Evolutionary conservation across 2,329 filamentous ascomycete genomes (phyloP), one percentile per base, ranked within the genome.

Genomic region (Ceratocystis destructans): DNA sequence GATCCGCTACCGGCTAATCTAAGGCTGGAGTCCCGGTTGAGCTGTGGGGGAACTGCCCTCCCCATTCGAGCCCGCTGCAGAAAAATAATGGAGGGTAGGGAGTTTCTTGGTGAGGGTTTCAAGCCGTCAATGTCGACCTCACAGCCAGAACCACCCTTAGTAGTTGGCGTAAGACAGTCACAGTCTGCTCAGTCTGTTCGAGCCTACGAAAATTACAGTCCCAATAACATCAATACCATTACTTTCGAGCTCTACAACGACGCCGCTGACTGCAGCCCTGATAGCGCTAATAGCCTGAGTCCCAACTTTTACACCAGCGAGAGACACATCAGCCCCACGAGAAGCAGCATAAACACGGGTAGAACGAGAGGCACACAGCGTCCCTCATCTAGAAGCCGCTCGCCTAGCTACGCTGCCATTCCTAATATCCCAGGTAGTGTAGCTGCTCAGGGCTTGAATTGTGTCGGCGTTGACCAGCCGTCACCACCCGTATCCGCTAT

Each of bases 11-110:
- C 67, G 67, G 67, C 50, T 68, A 68, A 68, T 68, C 67, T 68
- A 61, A 66, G 67, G 67, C 46, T 68, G 64, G 57, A 62, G 66
- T 22, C 50, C 64, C 66, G 66, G 66, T 59, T 65, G 66, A 68
- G 66, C 59, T 65, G 63, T 63, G 66, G 66, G 59, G 64, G 64
- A 68, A 66, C 46, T 65, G 63, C 57, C 41, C 66, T 53, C 61
- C 64, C 64, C 62, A 67, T 67, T 48, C 22, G 46, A 68, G 63
- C 64, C 66, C 64, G 50, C 64, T 66, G 64, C 61, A 61, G 44
- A 64, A 68, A 66, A 66, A 68, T 66, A 68, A 66, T 68, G 67
- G 64, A 68, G 53, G 67, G 65, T 61, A 66, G 64, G 64, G 64
- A 66, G 44, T 61, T 55, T 62, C 62, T 53, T 55, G 62, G 59